Evolutionary conservation across 2,329 filamentous ascomycete genomes (phyloP), one percentile per base, ranked within the genome.

Genomic region (Botryosphaeria agaves): DNA sequence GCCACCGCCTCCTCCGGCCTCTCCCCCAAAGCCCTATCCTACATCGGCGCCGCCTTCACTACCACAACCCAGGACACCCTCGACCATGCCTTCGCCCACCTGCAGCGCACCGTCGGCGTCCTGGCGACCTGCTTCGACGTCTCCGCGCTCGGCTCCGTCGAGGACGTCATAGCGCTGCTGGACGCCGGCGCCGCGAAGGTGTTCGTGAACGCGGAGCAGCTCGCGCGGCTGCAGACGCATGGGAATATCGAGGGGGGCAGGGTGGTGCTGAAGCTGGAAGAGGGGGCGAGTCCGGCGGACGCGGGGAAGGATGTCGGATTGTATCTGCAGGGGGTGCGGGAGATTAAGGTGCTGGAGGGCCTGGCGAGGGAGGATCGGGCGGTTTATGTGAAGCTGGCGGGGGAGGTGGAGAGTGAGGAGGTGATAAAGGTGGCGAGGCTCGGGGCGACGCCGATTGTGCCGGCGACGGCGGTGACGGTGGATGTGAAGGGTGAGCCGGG

Each of bases 111-210:
- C 25, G 65, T 72, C 38, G 57, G 61, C 32, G 52, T 55, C 6
- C 65, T 70, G 31, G 52, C 63, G 40, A 69, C 80, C 39, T 84
- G 79, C 50, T 69, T 93, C 40, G 82, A 93, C 44, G 83, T 75
- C 30, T 76, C 79, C 4, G 57, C 58, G 14, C 63, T 95, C 23
- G 53, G 68, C 18, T 72, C 73, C 7, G 60, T 62, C 32, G 76
- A 84, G 40, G 78, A 91, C 38, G 62, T 95, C 20, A 58, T 87
- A 32, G 69, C 78, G 28, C 65, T 95, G 20, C 71, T 98, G 33
- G 81, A 98, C 51, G 70, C 74, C 38, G 89, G 89, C 35, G 83
- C 84, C 5, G 70, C 74, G 31, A 89, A 77, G 49, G 76, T 89
- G 37, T 89, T 95, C 51, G 79, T 93, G 30, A 67, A 68, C 12